A percentile compares a stretch with the other conserved stretches of the same genome.
phyloP scores from a whole-genome alignment of 2,329 filamentous ascomycete genomes.

The Trichoderma sp. region DNA sequence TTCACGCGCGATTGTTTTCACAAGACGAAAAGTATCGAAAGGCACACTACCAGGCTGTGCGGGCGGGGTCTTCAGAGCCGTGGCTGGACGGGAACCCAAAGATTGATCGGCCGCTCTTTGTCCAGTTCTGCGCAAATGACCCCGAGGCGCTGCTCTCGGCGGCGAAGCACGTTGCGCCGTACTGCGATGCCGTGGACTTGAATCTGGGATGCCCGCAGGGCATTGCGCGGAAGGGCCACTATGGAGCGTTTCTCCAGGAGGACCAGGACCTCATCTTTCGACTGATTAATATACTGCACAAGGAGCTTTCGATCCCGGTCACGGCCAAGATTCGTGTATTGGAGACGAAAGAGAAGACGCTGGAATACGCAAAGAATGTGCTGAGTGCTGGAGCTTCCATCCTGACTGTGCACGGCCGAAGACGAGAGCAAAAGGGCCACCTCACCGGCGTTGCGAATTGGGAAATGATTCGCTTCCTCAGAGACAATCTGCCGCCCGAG shows the following conservation, averaged over 20 bases:
- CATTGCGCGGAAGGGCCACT: conserved; percentile 87
- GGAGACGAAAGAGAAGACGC: conserved; percentile 81
- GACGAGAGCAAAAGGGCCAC: conserved; percentile 92
- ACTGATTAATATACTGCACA: conserved; percentile 83
- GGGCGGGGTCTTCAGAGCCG: conserved; percentile 41
- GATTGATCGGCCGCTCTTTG: conserved; percentile 86
- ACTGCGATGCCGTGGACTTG: conserved; percentile 93
- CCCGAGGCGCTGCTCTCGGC: conserved; percentile 78
- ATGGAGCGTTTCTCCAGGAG: conserved; percentile 94
- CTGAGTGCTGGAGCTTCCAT: conserved; percentile 88
- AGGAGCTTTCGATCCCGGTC: conserved; percentile 77
- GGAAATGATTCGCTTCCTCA: conserved; percentile 78
- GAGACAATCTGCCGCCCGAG: conserved; percentile 80
- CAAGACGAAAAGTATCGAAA: conserved; percentile 77
- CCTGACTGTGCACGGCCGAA: conserved; percentile 86
- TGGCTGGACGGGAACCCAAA: conserved; percentile 86
- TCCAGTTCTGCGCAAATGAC: conserved; percentile 95
- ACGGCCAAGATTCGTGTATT: conserved; percentile 94
- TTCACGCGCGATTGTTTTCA: conserved; percentile 86
- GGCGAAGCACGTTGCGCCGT: conserved; percentile 76
- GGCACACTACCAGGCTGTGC: conserved; percentile 76
- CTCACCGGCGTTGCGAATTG: conserved; percentile 93
- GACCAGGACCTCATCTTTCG: conserved; percentile 80
- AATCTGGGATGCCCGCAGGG: conserved; percentile 97
- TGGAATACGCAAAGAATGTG: conserved; percentile 88